Conservation (phyloP, 2,329 filamentous ascomycete genomes). For the Colletotrichum liaoningense region DNA sequence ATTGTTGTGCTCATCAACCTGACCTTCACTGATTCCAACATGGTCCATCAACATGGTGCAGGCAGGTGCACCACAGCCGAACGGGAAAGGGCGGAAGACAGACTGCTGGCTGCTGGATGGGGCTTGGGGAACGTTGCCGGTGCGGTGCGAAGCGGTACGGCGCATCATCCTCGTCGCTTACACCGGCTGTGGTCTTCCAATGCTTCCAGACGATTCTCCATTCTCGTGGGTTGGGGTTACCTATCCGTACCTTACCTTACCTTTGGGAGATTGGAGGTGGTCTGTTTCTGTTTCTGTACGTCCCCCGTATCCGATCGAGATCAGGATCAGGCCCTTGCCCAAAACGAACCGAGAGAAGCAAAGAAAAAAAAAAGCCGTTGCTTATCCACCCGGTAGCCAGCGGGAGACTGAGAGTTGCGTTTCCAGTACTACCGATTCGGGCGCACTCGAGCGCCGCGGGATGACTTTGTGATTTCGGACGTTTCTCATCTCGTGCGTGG, state of each 20-base stretch:
- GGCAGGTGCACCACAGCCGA: neutral
- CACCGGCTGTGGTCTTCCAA: neutral
- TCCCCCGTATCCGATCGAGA: neutral
- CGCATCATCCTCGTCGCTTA: constrained; percentile 4
- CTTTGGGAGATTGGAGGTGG: neutral
- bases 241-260: too few relatives aligned
- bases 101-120: neutral
- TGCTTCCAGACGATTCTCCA: constrained; percentile 33
- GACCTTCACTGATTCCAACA: neutral
- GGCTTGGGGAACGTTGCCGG: constrained; percentile 1
- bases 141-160: neutral
- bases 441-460: constrained; percentile 13
- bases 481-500: constrained; percentile 21
- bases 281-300: neutral
- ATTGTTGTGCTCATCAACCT: neutral
- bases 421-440: constrained; percentile 4
- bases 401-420: neutral
- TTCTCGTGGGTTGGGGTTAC: neutral
- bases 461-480: constrained; percentile 14
- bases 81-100: neutral
- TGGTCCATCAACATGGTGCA: neutral
- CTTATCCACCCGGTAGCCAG: constrained; percentile 15
- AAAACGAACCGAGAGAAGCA: neutral
- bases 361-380: neutral
- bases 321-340: neutral